Evolutionary conservation across 2,329 filamentous ascomycete genomes (phyloP), one percentile per base, ranked within the genome.

Genomic region (Talaromyces sp.): DNA sequence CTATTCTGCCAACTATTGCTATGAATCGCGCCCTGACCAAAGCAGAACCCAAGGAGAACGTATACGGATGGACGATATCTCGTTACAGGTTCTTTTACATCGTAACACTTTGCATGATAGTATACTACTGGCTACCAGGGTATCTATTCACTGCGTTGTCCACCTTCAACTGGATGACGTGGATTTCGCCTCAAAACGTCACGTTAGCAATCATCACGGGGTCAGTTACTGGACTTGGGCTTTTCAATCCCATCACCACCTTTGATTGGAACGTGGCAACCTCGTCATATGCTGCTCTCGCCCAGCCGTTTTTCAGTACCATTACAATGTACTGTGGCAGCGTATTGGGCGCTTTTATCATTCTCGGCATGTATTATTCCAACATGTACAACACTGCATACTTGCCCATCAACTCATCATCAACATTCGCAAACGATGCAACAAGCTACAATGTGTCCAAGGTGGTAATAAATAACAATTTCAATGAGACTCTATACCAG

Each of bases 91-190:
- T 61, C 58, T 61, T 61, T 31, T 61, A 61, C 19, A 49, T 49
- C n/a, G 58, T 61, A 27, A 61, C 58, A 19, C 4, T 47, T 61
- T 15, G 19, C 25, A 47, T 47, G 45, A 47, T 47, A 22, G 19
- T 25, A 25, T 47, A 47, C 4, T 47, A 61, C 13, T 61, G 58
- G 58, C 13, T 61, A 15, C 58, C 58, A 15, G 58, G 58, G 25
- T 61, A 61, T 35, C 10, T 61, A 27, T 61, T 61, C 49, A 61
- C 58, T 61, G 58, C 58, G 13, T 49, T 61, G 22, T 61, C 58
- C 25, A 61, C 58, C n/a, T 61, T 61, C 45, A 61, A 61, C 58
- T 61, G 58, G 58, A 61, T 61, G 58, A 61, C 58, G 7, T 61
- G 58, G 58, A 61, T 61, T 37, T 61, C 58, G 25, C 58, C 58